A percentile compares a stretch with the other conserved stretches of the same genome.
These are phyloP conservation scores for Xanthoconium stramineum DNA, from an alignment of 768 basidiomycete genomes.

Conservation along the genomic window DNA sequence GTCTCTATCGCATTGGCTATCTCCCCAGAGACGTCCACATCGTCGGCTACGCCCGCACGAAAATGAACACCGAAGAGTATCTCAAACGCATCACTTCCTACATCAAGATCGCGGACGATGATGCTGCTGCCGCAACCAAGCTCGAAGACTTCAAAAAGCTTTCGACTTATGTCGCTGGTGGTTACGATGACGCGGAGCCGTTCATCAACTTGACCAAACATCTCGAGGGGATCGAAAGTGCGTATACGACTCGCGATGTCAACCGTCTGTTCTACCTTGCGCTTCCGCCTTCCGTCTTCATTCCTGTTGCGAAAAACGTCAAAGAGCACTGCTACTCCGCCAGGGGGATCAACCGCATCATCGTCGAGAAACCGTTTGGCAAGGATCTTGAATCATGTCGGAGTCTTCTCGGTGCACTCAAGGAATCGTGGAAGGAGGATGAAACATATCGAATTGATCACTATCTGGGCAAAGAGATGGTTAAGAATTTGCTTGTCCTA, in stretches of 20 bases:
- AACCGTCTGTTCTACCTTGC: conserved; percentile 97
- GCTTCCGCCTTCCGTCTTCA: conserved; percentile 95
- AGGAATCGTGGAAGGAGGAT: conserved; percentile 88
- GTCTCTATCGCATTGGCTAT: conserved; percentile 74
- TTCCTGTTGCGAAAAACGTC: conserved; percentile 79
- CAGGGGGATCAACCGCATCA: conserved; percentile 81
- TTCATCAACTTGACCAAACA: conserved; percentile 77
- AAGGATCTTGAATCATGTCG: conserved; percentile 87
- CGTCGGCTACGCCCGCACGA: conserved; percentile 95
- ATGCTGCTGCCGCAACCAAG: conserved; percentile 52
- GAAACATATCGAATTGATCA: conserved; percentile 99
- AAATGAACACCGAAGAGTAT: conserved; percentile 85
- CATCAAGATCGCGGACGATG: conserved; percentile 75
- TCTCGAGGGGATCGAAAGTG: conserved; percentile 73
- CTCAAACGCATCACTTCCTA: conserved; percentile 80
- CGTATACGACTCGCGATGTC: conserved; percentile 56
- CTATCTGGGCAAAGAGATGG: conserved; percentile 99
- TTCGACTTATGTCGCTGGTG: conserved; percentile 79
- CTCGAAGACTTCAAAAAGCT: conserved; percentile 82
- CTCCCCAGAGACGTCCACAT: conserved; percentile 85
- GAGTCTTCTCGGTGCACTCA: conserved; percentile 73
- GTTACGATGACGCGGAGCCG: conserved; percentile 80
- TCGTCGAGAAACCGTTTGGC: conserved; percentile 98
- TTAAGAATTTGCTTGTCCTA: conserved; percentile 95
- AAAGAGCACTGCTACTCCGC: conserved; percentile 76